Conservation (phyloP, 768 basidiomycete species). For the Fibroporia radiculosa region DNA sequence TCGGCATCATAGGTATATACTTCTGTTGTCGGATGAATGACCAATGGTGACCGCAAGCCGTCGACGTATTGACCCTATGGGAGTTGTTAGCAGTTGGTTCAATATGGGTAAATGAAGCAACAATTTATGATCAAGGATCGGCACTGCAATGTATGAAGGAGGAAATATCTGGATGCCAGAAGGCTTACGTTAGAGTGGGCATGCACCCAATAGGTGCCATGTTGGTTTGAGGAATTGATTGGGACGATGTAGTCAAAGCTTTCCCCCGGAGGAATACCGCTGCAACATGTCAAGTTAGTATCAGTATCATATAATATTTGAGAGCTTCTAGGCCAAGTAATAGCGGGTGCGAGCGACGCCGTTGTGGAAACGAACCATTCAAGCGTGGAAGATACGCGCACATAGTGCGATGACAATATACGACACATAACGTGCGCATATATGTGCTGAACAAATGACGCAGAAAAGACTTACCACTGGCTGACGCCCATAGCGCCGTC, state of each 20-base stretch:
- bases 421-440: background rate
- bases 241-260: conserved; percentile 72
- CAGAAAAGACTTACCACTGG: conserved; percentile 57
- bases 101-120: too few species aligned
- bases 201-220: conserved; percentile 81
- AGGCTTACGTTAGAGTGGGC: conserved; percentile 42
- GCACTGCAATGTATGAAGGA: too few species aligned
- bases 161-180: too few species aligned
- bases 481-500: conserved; percentile 81
- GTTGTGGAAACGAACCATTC: too few species aligned
- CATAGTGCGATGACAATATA: too few species aligned
- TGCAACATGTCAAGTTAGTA: too few species aligned
- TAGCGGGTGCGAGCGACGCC: too few species aligned
- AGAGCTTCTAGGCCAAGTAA: too few species aligned
- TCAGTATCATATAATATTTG: too few species aligned
- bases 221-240: conserved; percentile 57
- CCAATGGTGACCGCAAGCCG: conserved; percentile 80
- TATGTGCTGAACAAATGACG: background rate
- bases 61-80: conserved; percentile 83
- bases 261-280: conserved; percentile 70
- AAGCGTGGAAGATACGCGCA: too few species aligned
- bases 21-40: conserved; percentile 65
- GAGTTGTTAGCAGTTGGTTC: background rate
- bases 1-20: conserved; percentile 80
- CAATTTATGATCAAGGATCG: too few species aligned